Conservation (phyloP, 2,329 filamentous ascomycete genomes). For the Botrytis porri region DNA sequence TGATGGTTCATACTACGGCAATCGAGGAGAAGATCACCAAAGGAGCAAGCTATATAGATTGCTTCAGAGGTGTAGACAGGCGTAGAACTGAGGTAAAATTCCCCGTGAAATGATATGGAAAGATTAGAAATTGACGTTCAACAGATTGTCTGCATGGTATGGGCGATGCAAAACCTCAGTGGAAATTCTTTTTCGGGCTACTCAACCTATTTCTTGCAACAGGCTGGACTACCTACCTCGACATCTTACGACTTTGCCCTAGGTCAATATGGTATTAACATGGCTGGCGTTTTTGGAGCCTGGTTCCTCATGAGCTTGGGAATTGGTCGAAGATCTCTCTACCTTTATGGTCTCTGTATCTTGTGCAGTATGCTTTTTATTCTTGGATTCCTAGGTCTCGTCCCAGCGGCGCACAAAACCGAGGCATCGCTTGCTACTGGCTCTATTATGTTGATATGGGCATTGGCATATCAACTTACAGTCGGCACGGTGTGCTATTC, state of each 20-base stretch:
- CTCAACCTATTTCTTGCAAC: slow-evolving; percentile 57
- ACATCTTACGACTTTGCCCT: slow-evolving; percentile 56
- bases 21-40: slow-evolving; percentile 48
- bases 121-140: neutral
- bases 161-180: slow-evolving; percentile 62
- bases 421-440: slow-evolving; percentile 36
- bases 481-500: slow-evolving; percentile 91
- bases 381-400: slow-evolving; percentile 65
- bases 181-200: slow-evolving; percentile 64
- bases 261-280: slow-evolving; percentile 48
- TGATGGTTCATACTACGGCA: slow-evolving; percentile 57
- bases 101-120: neutral
- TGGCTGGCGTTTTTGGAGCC: slow-evolving; percentile 52
- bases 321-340: slow-evolving; percentile 51
- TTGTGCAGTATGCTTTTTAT: slow-evolving; percentile 65
- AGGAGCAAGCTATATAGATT: slow-evolving; percentile 50
- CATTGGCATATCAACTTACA: slow-evolving; percentile 78
- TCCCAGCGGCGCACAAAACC: slow-evolving; percentile 31
- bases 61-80: slow-evolving; percentile 48
- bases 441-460: slow-evolving; percentile 76
- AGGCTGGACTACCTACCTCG: slow-evolving; percentile 50
- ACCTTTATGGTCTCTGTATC: slow-evolving; percentile 48
- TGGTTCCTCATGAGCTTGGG: slow-evolving; percentile 47
- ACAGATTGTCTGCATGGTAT: slow-evolving; percentile 55
- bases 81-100: slow-evolving; percentile 47